phyloP scores from a whole-genome alignment of 352 stramenopile species.

The Globisporangium yorkense region DNA sequence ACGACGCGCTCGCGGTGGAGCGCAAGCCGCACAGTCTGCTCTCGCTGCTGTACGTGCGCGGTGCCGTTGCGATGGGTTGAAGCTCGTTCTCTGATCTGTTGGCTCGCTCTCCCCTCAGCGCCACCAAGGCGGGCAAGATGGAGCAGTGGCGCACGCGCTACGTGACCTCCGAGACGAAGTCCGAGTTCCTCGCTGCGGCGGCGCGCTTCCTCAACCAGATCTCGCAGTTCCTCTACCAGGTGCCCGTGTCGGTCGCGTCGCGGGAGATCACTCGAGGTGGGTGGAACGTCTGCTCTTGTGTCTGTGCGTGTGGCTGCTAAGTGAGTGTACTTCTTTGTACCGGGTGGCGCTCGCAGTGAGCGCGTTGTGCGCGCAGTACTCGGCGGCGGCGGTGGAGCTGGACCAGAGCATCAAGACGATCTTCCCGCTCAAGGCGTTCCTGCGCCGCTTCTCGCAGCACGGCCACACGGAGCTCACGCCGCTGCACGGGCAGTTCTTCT shows the following conservation, averaged over 20 bases:
- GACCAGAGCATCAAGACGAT: slow-evolving; percentile 55
- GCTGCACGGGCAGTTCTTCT: slow-evolving; percentile 66
- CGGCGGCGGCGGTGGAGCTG: slow-evolving; percentile 35
- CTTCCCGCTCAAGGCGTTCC: slow-evolving; percentile 63
- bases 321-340: not conserved
- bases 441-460: slow-evolving; percentile 55
- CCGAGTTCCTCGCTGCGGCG: slow-evolving; percentile 17
- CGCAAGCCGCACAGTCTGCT: slow-evolving; percentile 41
- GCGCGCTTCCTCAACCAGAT: slow-evolving; percentile 34
- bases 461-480: slow-evolving; percentile 51
- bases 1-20: slow-evolving; percentile 45
- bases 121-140: slow-evolving; percentile 49
- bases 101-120: slow-evolving; percentile 15
- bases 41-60: slow-evolving; percentile 33
- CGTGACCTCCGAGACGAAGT: slow-evolving; percentile 13
- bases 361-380: slow-evolving; percentile 44
- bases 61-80: not conserved
- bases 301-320: not conserved
- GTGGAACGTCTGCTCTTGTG: not conserved
- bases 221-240: slow-evolving; percentile 43
- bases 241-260: slow-evolving; percentile 34
- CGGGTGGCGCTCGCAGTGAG: slow-evolving; percentile 29
- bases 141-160: slow-evolving; percentile 30
- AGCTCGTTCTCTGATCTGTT: not conserved
- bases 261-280: slow-evolving; percentile 58